These are phyloP conservation scores for Acanthamoeba sp. DNA, from an alignment of 208 protist species.

Conservation along the genomic window DNA sequence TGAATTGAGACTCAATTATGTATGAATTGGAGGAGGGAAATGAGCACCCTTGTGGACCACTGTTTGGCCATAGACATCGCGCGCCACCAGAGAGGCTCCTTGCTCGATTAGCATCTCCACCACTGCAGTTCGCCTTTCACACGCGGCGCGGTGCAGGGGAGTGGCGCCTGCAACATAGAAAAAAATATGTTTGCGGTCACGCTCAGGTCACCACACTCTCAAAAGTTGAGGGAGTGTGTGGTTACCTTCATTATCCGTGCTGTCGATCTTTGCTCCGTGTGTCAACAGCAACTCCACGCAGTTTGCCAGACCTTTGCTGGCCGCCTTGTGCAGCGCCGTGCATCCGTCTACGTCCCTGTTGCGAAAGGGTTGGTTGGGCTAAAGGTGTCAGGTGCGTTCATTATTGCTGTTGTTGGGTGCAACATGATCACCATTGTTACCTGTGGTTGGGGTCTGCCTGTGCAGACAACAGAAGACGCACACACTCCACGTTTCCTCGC, in stretches of 20 bases:
- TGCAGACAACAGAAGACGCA: not conserved
- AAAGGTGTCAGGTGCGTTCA: too few relatives aligned
- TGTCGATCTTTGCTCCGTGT: not conserved
- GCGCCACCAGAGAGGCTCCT: not conserved
- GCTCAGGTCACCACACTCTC: not conserved
- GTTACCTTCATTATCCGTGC: conserved; percentile 19
- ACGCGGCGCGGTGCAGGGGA: not conserved
- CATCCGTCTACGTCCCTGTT: not conserved
- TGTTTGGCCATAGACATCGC: not conserved
- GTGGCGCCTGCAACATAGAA: too few relatives aligned
- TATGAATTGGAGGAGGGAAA: too few relatives aligned
- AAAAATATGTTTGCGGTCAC: not conserved
- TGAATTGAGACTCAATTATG: too few relatives aligned
- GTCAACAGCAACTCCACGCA: not conserved
- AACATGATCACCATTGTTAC: not conserved
- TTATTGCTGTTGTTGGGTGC: not conserved
- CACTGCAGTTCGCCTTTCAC: not conserved
- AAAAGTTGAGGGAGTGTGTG: not conserved
- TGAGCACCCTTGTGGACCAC: not conserved
- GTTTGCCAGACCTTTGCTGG: not conserved
- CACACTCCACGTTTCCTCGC: not conserved
- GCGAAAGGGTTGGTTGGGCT: too few relatives aligned
- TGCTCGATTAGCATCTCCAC: not conserved
- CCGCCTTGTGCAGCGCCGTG: conserved; percentile 1
- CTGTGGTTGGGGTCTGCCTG: not conserved